phyloP scores from a whole-genome alignment of 306 rosid genomes.

The Mimosa pudica region DNA sequence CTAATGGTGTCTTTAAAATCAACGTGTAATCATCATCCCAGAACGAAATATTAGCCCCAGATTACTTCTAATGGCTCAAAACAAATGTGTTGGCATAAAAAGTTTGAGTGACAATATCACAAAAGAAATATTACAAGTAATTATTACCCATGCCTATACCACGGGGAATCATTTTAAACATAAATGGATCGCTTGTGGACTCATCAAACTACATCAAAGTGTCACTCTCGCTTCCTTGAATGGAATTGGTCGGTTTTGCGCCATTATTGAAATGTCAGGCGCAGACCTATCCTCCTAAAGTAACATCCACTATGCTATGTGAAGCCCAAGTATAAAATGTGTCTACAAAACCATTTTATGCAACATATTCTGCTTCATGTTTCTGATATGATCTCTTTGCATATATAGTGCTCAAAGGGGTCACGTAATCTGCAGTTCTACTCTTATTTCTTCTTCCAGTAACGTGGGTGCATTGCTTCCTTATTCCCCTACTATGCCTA shows the following conservation, averaged over 20 bases:
- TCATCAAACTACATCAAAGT: slow-evolving; percentile 29
- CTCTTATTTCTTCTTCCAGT: slow-evolving; percentile 39
- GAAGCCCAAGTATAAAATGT: neutral
- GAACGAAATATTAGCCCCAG: neutral
- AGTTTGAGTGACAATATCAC: neutral
- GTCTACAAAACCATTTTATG: slow-evolving; percentile 1
- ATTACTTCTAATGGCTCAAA: neutral
- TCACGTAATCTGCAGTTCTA: slow-evolving; percentile 32
- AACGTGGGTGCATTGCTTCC: slow-evolving; percentile 43
- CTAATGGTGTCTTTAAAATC: neutral
- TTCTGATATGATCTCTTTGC: slow-evolving; percentile 33
- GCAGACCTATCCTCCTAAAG: slow-evolving; percentile 44
- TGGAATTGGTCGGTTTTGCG: slow-evolving; percentile 46
- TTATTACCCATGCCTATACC: neutral
- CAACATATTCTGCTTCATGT: slow-evolving; percentile 26
- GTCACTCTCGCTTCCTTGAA: slow-evolving; percentile 34
- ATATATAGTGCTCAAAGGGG: slow-evolving; percentile 41
- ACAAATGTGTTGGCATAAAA: slow-evolving; percentile 2
- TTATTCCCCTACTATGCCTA: slow-evolving; percentile 33
- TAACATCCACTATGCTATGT: slow-evolving; percentile 47
- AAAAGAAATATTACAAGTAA: neutral
- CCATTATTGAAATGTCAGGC: slow-evolving; percentile 43
- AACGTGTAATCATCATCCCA: slow-evolving; percentile 17
- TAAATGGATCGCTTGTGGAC: slow-evolving; percentile 26
- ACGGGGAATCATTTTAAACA: neutral